Conservation (phyloP, 129 eudicot genomes). For the Pittosporum tobira region DNA sequence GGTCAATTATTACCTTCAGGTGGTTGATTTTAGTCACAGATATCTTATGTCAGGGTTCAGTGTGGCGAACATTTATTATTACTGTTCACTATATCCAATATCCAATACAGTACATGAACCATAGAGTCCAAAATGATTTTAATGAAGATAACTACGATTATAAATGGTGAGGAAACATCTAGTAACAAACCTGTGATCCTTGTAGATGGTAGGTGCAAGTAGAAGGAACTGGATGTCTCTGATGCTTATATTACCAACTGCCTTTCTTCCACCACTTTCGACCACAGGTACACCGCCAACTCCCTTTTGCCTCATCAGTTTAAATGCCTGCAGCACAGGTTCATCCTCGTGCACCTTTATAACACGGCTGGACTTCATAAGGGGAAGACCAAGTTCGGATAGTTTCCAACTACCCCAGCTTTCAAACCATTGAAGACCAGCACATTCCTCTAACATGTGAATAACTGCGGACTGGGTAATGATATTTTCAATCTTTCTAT, state of each 20-base stretch:
- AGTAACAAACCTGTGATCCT: slow-evolving; percentile 58
- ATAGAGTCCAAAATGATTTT: too few species aligned
- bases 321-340: slow-evolving; percentile 86
- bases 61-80: too few species aligned
- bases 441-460: slow-evolving; percentile 87
- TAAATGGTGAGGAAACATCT: too few species aligned
- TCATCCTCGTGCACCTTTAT: slow-evolving; percentile 83
- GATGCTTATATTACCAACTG: slow-evolving; percentile 86
- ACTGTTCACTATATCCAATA: too few species aligned
- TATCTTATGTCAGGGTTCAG: too few species aligned
- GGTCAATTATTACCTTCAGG: too few species aligned
- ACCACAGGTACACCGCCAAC: slow-evolving; percentile 89
- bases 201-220: slow-evolving; percentile 80
- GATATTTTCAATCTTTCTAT: slow-evolving; percentile 62
- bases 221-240: slow-evolving; percentile 84
- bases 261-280: slow-evolving; percentile 54
- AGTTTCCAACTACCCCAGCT: slow-evolving; percentile 76
- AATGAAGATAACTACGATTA: too few species aligned
- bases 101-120: too few species aligned
- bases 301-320: slow-evolving; percentile 73
- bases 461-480: slow-evolving; percentile 90
- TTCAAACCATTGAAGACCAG: slow-evolving; percentile 85
- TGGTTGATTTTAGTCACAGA: too few species aligned
- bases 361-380: slow-evolving; percentile 48
- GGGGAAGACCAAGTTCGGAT: slow-evolving; percentile 78